Conservation (phyloP, 2,329 filamentous ascomycete species). For the Laburnicola sp. region DNA sequence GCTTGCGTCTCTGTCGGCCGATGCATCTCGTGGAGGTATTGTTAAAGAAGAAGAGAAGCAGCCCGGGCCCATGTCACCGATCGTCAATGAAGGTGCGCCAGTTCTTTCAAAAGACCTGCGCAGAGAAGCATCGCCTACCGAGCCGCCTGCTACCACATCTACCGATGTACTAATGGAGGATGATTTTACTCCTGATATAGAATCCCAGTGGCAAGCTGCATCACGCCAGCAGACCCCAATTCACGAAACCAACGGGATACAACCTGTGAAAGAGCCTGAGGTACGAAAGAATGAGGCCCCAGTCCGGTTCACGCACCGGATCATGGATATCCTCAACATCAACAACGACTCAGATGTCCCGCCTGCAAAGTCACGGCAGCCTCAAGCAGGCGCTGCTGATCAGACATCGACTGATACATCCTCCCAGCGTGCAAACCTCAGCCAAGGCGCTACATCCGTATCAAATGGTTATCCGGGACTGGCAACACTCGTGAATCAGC, state of each 20-base stretch:
- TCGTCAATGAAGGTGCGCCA: conserved; percentile 16
- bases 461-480: conserved; percentile 21
- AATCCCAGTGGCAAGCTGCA: conserved; percentile 11
- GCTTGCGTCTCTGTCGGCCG: conserved; percentile 41
- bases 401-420: conserved; percentile 16
- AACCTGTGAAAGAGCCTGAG: conserved; percentile 13
- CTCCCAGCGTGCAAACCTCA: conserved; percentile 15
- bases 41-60: conserved; percentile 9
- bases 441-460: conserved; percentile 24
- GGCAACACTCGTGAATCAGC: conserved; percentile 24
- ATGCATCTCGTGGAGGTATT: conserved; percentile 20
- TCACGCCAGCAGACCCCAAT: conserved; percentile 7
- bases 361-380: conserved; percentile 24
- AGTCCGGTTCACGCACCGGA: conserved; percentile 39
- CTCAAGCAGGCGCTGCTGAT: conserved; percentile 22
- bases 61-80: conserved; percentile 5
- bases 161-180: conserved; percentile 10
- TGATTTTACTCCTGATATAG: conserved; percentile 16
- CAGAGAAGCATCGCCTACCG: conserved; percentile 24
- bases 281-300: conserved; percentile 25
- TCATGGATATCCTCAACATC: conserved; percentile 45
- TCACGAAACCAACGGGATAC: conserved; percentile 16
- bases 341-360: conserved; percentile 41
- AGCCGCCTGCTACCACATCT: background rate
- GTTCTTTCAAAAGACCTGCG: conserved; percentile 16